Percentiles rank a stretch among this genome's conserved stretches.
Evolutionary conservation across 208 protist species (phyloP).

Genomic region (Trypanosoma lewisi): DNA sequence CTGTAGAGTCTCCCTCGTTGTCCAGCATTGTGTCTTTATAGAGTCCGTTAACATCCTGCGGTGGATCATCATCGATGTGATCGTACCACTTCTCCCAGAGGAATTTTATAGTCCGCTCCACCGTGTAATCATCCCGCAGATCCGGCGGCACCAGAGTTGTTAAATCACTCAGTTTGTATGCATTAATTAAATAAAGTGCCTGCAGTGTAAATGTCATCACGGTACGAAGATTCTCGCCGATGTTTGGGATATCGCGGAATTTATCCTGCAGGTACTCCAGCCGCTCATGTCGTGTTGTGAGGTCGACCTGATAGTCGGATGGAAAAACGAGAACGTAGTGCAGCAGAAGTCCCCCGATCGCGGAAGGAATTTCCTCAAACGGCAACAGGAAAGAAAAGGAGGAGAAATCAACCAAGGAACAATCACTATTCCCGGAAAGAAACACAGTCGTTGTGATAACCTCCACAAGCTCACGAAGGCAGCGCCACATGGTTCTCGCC

Average conservation of each 20-base stretch:
- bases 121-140: slow-evolving; percentile 29
- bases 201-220: slow-evolving; percentile 84
- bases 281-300: slow-evolving; percentile 56
- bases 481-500: slow-evolving; percentile 68
- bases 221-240: slow-evolving; percentile 49
- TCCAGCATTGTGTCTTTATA: background rate
- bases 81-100: slow-evolving; percentile 65
- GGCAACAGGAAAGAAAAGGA: slow-evolving; percentile 50
- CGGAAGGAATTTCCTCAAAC: slow-evolving; percentile 66
- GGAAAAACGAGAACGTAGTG: slow-evolving; percentile 89
- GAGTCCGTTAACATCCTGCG: slow-evolving; percentile 55
- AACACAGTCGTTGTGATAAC: slow-evolving; percentile 74
- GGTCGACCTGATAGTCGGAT: slow-evolving; percentile 69
- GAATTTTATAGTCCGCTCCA: slow-evolving; percentile 53
- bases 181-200: slow-evolving; percentile 75
- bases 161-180: slow-evolving; percentile 49
- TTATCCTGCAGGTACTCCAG: slow-evolving; percentile 56
- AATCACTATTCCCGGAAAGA: slow-evolving; percentile 59
- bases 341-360: slow-evolving; percentile 78
- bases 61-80: slow-evolving; percentile 62
- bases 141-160: slow-evolving; percentile 22
- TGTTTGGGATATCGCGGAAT: slow-evolving; percentile 69
- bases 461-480: slow-evolving; percentile 81
- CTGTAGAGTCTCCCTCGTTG: background rate
- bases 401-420: slow-evolving; percentile 53